Percentiles rank a stretch among this genome's conserved stretches.
Evolutionary conservation across 2,329 filamentous ascomycete genomes (phyloP).

Genomic region (Pyrenophora seminiperda): DNA sequence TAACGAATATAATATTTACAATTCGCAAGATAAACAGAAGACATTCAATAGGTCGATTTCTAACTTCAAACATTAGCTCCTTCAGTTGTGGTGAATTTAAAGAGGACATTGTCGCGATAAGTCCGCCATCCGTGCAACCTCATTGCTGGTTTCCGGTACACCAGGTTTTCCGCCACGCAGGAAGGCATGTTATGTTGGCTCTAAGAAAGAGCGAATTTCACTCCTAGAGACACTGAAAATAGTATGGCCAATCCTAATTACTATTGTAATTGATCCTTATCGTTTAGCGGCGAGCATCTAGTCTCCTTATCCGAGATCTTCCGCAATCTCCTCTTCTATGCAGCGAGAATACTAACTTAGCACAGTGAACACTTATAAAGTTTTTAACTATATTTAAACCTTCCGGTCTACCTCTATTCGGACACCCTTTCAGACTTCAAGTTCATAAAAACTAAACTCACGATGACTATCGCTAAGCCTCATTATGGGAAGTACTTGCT

Average conservation of each 20-base stretch:
- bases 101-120: too few relatives aligned
- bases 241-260: neutral
- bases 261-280: neutral
- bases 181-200: neutral
- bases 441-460: neutral
- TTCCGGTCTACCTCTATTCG: neutral
- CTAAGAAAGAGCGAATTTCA: neutral
- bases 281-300: neutral
- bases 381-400: neutral
- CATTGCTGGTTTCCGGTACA: too few relatives aligned
- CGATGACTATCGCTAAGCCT: neutral
- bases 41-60: too few relatives aligned
- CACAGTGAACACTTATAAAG: neutral
- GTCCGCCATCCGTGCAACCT: too few relatives aligned
- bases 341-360: neutral
- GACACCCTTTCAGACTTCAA: neutral
- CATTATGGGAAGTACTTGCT: conserved; percentile 3
- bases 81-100: too few relatives aligned
- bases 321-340: neutral
- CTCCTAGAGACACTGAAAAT: neutral
- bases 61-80: too few relatives aligned
- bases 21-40: too few relatives aligned
- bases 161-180: too few relatives aligned
- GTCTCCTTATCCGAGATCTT: neutral
- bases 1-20: too few relatives aligned